phyloP scores from a whole-genome alignment of 352 stramenopile genomes.

The Globisporangium emineosum region DNA sequence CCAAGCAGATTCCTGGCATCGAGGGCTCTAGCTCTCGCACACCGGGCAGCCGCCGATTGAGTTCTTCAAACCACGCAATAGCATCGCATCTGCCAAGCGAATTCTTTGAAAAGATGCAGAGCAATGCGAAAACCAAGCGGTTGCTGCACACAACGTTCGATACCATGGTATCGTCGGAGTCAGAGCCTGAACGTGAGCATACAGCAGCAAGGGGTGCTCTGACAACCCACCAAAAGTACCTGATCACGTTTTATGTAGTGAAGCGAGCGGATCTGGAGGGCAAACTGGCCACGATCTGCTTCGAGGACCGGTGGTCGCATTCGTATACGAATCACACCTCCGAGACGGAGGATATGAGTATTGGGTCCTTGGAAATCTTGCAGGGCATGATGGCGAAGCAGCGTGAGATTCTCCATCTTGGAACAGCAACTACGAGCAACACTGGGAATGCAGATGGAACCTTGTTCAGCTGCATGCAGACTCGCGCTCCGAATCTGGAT shows the following conservation, averaged over 20 bases:
- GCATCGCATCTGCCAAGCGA: background rate
- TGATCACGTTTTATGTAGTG: conserved; percentile 27
- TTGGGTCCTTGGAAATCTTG: conserved; percentile 11
- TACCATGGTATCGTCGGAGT: background rate
- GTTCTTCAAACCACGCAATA: background rate
- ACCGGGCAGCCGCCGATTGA: no score
- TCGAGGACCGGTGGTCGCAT: conserved; percentile 3
- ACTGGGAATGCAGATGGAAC: background rate
- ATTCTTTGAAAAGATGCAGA: conserved; percentile 17
- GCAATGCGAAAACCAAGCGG: conserved; percentile 17
- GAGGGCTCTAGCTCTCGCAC: background rate
- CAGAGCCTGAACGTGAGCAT: background rate
- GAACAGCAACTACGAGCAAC: background rate
- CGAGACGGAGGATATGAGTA: conserved; percentile 8
- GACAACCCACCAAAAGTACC: background rate
- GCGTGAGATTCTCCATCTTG: background rate
- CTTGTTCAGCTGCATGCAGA: conserved; percentile 12
- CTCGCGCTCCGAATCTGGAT: background rate
- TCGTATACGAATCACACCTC: background rate
- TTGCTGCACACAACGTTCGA: conserved; percentile 19
- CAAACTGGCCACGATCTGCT: conserved; percentile 22
- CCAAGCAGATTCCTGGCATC: background rate
- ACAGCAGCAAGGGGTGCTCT: background rate
- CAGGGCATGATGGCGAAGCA: conserved; percentile 9
- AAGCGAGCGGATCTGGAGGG: conserved; percentile 26